Evolutionary conservation across 768 basidiomycete species (phyloP), one percentile per base, ranked within the genome.

Genomic region (Coprinellus aureogranulatus): DNA sequence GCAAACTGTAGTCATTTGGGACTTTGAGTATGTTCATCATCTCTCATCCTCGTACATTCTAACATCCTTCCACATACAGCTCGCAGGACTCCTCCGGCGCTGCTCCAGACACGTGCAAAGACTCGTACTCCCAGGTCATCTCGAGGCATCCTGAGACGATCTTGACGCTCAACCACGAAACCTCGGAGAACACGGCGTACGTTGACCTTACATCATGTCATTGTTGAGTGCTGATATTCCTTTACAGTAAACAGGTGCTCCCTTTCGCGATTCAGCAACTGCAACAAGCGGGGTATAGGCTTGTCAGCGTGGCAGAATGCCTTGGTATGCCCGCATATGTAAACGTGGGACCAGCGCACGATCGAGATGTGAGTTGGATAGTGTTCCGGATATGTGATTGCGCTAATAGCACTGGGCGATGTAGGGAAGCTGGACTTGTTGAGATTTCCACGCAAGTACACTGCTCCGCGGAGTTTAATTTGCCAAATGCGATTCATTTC

Each of bases 221-320:
- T 64, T 12, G 64, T 67, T 25, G 65, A 61, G 69, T 70, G 66
- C 56, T 69, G n/a, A n/a, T 59, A 4, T 22, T 52, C 31, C 4
- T 42, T 2, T 22, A 2, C 37, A 44, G 3, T 27, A 67, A 66
- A 31, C 60, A 72, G 34, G 68, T 75, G 14, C 61, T 79, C 44
- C 76, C 77, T 0, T 72, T 75, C 57, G 77, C 71, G 10, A 76
- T 80, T 52, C 53, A 63, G 26, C 61, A 60, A 27, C 70, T 81
- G 34, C 62, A 77, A 57, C 59, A 47, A 0, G 76, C 75, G 1
- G 78, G 77, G 2, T 80, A 80, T 67, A 65, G 59, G 18, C 65
- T 81, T 14, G 80, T 79, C 16, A 75, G 73, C 4, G 56, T 80
- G 4, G 72, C 78, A 0, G 75, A 79, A 34, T 81, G 78, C 54